Conservation (phyloP, 768 basidiomycete genomes). For the Russula vinacea region DNA sequence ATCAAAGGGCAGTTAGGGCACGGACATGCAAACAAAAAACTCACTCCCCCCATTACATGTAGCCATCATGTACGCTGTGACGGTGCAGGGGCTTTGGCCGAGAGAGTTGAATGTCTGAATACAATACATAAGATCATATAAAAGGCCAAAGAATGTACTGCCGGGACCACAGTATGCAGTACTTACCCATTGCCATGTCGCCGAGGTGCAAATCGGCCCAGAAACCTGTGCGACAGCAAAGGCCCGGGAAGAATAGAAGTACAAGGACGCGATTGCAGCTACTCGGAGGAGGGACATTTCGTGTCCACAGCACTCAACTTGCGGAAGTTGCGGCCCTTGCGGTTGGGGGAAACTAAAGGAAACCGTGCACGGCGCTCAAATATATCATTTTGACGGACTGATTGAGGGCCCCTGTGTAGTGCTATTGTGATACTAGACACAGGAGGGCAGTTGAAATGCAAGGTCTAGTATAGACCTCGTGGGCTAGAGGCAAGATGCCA, state of each 20-base stretch:
- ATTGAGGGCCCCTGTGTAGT: no score
- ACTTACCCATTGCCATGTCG: neutral
- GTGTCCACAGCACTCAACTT: neutral
- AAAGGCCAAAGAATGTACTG: neutral
- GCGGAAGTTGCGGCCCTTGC: no score
- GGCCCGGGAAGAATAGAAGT: neutral
- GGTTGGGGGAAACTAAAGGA: no score
- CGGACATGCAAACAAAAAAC: neutral
- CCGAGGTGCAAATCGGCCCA: neutral
- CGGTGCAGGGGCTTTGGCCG: neutral
- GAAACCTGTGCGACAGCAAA: neutral
- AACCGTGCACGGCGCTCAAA: no score
- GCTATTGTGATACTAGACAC: no score
- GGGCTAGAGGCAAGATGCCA: no score
- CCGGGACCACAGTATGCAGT: neutral
- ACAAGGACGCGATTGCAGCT: neutral
- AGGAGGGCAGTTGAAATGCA: no score
- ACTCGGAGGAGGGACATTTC: neutral
- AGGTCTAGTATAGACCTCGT: no score
- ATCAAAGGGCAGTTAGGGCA: neutral
- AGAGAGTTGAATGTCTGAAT: neutral
- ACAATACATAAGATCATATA: neutral
- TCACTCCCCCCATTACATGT: neutral
- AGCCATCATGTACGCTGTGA: neutral
- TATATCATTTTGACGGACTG: no score